Conservation (phyloP, 2,329 filamentous ascomycete genomes). For the Coniella vitis region DNA sequence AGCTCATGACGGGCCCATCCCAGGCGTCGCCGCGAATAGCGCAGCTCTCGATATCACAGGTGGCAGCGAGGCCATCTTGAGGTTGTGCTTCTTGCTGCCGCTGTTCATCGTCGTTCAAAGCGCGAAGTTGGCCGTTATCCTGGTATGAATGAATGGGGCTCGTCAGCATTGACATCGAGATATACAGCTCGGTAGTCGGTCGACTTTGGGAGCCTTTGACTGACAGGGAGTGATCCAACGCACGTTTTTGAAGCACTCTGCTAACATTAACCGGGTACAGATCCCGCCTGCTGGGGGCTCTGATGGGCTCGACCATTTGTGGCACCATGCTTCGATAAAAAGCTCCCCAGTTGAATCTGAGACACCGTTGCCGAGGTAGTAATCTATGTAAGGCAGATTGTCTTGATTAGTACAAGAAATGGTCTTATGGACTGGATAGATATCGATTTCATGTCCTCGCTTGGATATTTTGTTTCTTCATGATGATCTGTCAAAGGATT, state of each 20-base stretch:
- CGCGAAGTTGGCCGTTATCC: conserved; percentile 2
- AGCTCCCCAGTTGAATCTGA: conserved; percentile 8
- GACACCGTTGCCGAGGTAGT: conserved; percentile 14
- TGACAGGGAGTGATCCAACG: no score
- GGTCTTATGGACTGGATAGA: no score
- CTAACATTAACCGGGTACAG: conserved; percentile 5
- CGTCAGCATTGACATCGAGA: no score
- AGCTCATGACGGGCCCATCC: conserved; percentile 12
- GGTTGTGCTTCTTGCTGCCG: background rate
- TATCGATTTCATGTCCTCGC: no score
- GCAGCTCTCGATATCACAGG: conserved; percentile 11
- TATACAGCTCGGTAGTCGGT: no score
- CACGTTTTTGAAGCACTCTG: conserved; percentile 13
- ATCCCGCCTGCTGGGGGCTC: background rate
- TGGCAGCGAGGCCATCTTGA: background rate
- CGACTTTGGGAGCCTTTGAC: background rate
- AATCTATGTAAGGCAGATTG: conserved; percentile 1
- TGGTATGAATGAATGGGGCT: background rate
- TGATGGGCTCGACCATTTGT: background rate
- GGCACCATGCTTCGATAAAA: conserved; percentile 12
- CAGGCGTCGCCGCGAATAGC: conserved; percentile 6
- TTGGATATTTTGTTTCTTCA: no score
- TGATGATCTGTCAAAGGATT: no score
- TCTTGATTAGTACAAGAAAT: background rate
- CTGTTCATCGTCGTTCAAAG: background rate